Percentiles rank a stretch among this genome's conserved stretches.
phyloP scores from a whole-genome alignment of 352 stramenopile genomes.

The Phytophthora crassamura region DNA sequence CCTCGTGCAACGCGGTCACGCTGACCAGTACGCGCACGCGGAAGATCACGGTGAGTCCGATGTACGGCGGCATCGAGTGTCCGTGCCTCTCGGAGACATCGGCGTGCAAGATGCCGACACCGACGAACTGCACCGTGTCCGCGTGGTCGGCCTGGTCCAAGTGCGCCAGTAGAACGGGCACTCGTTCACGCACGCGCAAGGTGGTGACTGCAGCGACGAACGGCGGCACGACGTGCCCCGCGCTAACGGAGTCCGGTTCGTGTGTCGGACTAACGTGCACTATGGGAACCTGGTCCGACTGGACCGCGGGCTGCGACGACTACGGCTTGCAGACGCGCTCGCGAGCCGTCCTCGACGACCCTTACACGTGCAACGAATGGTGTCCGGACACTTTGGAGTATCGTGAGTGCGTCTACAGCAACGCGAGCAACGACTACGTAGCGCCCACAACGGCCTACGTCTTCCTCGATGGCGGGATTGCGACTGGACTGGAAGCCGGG shows the following conservation, averaged over 20 bases:
- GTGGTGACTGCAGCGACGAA: conserved; percentile 47
- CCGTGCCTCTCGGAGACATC: conserved; percentile 44
- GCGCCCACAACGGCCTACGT: conserved; percentile 14
- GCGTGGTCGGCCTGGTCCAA: conserved; percentile 56
- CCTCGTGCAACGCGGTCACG: conserved; percentile 36
- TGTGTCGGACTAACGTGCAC: conserved; percentile 58
- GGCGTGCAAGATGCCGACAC: conserved; percentile 50
- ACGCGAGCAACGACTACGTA: conserved; percentile 30
- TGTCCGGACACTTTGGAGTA: conserved; percentile 36
- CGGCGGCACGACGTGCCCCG: conserved; percentile 46
- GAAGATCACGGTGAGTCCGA: conserved; percentile 32
- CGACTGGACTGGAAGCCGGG: conserved; percentile 14
- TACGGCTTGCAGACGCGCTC: conserved; percentile 48
- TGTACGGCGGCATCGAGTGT: conserved; percentile 51
- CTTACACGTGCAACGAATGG: conserved; percentile 39
- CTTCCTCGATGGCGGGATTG: conserved; percentile 13
- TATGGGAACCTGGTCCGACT: conserved; percentile 53
- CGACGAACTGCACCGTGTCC: conserved; percentile 53
- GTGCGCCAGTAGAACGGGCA: conserved; percentile 46
- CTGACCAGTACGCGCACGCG: conserved; percentile 41
- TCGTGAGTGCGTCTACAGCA: conserved; percentile 51
- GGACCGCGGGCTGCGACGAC: conserved; percentile 57
- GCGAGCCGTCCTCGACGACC: conserved; percentile 43
- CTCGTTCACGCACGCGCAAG: conserved; percentile 43
- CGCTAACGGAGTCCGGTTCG: conserved; percentile 37